These are phyloP conservation scores for Bjerkandera adusta DNA, from an alignment of 1,284 basidiomycete genomes.

Conservation along the genomic window DNA sequence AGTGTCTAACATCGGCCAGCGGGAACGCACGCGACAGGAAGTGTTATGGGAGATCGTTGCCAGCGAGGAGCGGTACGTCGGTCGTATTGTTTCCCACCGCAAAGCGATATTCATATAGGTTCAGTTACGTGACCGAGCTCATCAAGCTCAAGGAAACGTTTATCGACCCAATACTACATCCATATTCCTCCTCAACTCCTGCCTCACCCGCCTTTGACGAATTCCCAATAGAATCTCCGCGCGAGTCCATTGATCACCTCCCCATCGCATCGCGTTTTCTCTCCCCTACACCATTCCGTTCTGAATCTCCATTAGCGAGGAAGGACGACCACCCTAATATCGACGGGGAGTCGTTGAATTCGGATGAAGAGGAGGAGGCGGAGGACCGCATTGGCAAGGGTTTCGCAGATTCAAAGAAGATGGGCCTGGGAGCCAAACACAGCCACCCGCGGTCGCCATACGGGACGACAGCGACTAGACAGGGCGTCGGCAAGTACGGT, in stretches of 20 bases:
- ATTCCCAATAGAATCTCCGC: slow-evolving; percentile 56
- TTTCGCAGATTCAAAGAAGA: slow-evolving; percentile 39
- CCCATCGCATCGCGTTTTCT: slow-evolving; percentile 94
- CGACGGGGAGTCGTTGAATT: slow-evolving; percentile 69
- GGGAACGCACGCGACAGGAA: slow-evolving; percentile 95
- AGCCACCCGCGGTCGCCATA: slow-evolving; percentile 79
- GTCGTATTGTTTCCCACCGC: slow-evolving; percentile 7
- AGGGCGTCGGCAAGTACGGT: slow-evolving; percentile 37
- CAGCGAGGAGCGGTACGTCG: slow-evolving; percentile 86
- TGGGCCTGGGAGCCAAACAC: slow-evolving; percentile 45
- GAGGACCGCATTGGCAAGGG: slow-evolving; percentile 51
- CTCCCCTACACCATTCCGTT: slow-evolving; percentile 61
- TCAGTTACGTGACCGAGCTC: slow-evolving; percentile 91
- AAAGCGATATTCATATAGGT: slow-evolving; percentile 16
- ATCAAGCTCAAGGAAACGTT: slow-evolving; percentile 92
- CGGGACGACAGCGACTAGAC: slow-evolving; percentile 45
- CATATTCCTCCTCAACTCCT: slow-evolving; percentile 58
- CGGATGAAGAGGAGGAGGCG: slow-evolving; percentile 67
- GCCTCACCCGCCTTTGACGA: slow-evolving; percentile 67
- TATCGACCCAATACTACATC: slow-evolving; percentile 87
- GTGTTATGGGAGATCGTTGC: slow-evolving; percentile 98
- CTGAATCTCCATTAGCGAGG: slow-evolving; percentile 40
- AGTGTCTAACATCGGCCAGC: slow-evolving; percentile 87
- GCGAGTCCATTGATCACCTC: slow-evolving; percentile 73
- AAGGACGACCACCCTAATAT: slow-evolving; percentile 57